A percentile compares a stretch with the other conserved stretches of the same genome.
Conservation (phyloP, 805 yeast genomes). For the Metschnikowia aberdeeniae region DNA sequence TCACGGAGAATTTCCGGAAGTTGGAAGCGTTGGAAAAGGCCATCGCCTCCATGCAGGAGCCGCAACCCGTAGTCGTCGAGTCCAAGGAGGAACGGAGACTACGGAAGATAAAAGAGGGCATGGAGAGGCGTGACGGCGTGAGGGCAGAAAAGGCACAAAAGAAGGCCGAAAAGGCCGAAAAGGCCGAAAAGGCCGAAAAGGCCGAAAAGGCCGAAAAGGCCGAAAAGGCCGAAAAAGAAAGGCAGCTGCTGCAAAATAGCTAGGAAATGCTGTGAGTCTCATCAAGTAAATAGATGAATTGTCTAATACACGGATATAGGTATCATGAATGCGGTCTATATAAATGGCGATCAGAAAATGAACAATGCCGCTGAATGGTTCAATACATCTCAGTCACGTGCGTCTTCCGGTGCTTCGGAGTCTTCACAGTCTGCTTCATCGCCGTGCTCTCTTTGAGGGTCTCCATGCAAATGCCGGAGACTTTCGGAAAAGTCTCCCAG, state of each 20-base stretch:
- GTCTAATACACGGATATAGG: too few species aligned
- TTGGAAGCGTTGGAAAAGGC: conserved; percentile 45
- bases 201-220: conserved; percentile 9
- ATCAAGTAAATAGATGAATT: too few species aligned
- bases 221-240: neutral
- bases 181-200: conserved; percentile 10
- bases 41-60: conserved; percentile 30
- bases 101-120: conserved; percentile 51
- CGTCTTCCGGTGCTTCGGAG: neutral
- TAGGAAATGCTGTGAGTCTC: too few species aligned
- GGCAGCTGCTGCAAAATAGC: neutral
- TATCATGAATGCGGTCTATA: too few species aligned
- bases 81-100: conserved; percentile 55
- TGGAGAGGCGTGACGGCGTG: conserved; percentile 18
- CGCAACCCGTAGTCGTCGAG: conserved; percentile 27
- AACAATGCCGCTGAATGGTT: too few species aligned
- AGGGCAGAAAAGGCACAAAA: conserved; percentile 15
- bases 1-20: conserved; percentile 59
- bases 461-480: neutral
- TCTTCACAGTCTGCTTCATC: neutral
- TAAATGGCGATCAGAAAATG: too few species aligned
- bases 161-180: conserved; percentile 5
- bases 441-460: neutral
- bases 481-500: conserved; percentile 4
- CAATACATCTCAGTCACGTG: neutral